Base-by-base conservation (phyloP, 1,139 yeast species). In the Kurtzmaniella quercitrusa region DNA sequence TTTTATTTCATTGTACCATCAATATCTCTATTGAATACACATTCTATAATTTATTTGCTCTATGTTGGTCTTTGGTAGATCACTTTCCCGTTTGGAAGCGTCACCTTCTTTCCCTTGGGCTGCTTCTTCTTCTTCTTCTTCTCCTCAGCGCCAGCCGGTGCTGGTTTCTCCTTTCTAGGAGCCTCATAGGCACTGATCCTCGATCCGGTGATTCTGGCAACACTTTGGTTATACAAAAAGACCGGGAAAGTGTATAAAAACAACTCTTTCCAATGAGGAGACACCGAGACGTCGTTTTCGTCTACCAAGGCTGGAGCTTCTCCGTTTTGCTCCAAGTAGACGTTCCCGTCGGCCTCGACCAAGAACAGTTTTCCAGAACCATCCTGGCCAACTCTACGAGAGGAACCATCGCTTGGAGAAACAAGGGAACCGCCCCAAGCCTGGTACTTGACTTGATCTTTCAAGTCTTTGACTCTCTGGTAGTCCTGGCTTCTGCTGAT, bases 261-360 rank as follows among this genome's bases (percentile, higher is more conserved):
- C 1, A 85, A 71, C 48, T 86, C 89, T 48, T 66, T 69, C 58
- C 84, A 67, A 0, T 79, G 70, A 9, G 77, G 71, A 16, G 58
- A 52, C 11, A 55, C 46, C 40, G 63, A 59, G 37, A 75, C 65
- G 24, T 72, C 76, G 47, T 64, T 56, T 39, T 75, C 76, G 46
- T 69, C 70, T 24, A 60, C 51, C 41, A 63, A 51, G 9, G 54
- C 51, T 15, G 52, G 53, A 18, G 63, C 63, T 10, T 70, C 76
- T 36, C 73, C 75, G n/a, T 64, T 63, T 48, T 85, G 89, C 15
- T 81, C 61, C 37, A 85, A 63, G 59, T 69, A 81, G 11, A 90
- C 90, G 2, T 68, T 63, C n/a, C 95, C 95, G 45, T 79, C 81
- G 18, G 83, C 74, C 48, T 81, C 77, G 2, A 90, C 85, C 38